These are phyloP conservation scores for Venturia oleaginea DNA, from an alignment of 2,329 filamentous ascomycete species.

Conservation along the genomic window DNA sequence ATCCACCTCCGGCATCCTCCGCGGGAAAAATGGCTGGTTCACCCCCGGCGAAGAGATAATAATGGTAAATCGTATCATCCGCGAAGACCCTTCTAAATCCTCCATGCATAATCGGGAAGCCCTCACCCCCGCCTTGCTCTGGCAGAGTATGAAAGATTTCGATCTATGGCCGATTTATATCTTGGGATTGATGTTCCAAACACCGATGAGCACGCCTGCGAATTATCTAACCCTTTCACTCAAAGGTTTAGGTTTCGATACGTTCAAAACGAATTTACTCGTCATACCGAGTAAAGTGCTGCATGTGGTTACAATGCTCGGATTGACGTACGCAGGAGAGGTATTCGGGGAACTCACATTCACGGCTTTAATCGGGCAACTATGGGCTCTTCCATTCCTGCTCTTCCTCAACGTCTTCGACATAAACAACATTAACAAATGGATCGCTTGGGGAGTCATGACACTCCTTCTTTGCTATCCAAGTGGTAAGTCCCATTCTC, in stretches of 20 bases:
- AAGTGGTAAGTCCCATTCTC: slow-evolving; percentile 23
- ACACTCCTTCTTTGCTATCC: slow-evolving; percentile 35
- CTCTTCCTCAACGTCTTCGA: slow-evolving; percentile 22
- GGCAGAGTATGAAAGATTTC: slow-evolving; percentile 20
- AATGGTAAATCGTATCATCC: slow-evolving; percentile 21
- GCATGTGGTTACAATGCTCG: slow-evolving; percentile 18
- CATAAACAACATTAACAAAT: slow-evolving; percentile 30
- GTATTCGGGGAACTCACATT: slow-evolving; percentile 18
- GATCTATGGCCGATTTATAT: slow-evolving; percentile 22
- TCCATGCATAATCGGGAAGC: slow-evolving; percentile 23
- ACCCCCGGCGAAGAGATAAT: slow-evolving; percentile 19
- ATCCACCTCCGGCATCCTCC: slow-evolving; percentile 23
- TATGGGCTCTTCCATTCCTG: slow-evolving; percentile 21
- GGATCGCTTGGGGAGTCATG: slow-evolving; percentile 36
- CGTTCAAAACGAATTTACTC: slow-evolving; percentile 19
- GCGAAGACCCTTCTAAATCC: slow-evolving; percentile 21
- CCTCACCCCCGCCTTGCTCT: slow-evolving; percentile 19
- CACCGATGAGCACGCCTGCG: slow-evolving; percentile 18
- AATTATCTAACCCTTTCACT: slow-evolving; percentile 21
- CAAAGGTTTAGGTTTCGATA: slow-evolving; percentile 19
- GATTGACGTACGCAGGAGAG: slow-evolving; percentile 19
- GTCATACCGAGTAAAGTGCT: slow-evolving; percentile 15
- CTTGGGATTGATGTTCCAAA: slow-evolving; percentile 19
- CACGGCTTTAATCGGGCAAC: slow-evolving; percentile 16
- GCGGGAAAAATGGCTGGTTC: slow-evolving; percentile 27